A percentile compares a stretch with the other conserved stretches of the same genome.
Evolutionary conservation across 208 protist genomes (phyloP).

Genomic region (Naegleria fowleri): DNA sequence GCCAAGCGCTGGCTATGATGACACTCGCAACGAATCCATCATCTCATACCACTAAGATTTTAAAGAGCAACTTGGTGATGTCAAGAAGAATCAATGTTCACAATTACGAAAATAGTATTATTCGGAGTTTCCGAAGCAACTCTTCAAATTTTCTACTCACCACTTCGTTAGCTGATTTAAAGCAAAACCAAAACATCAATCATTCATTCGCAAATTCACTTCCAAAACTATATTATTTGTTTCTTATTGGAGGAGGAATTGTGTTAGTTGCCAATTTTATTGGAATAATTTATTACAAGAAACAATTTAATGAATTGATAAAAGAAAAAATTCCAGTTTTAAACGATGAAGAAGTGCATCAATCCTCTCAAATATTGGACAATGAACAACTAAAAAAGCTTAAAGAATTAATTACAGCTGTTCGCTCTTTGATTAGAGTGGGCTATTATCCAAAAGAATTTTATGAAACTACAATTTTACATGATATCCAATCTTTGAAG

Average conservation of each 20-base stretch:
- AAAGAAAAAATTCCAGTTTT: not conserved
- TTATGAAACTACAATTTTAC: not conserved
- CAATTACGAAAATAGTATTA: too few relatives aligned
- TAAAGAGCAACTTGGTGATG: too few relatives aligned
- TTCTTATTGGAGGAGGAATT: not conserved
- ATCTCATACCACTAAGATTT: too few relatives aligned
- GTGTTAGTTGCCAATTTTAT: not conserved
- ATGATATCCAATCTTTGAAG: not conserved
- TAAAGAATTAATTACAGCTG: not conserved
- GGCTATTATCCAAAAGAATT: not conserved
- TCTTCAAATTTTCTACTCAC: too few relatives aligned
- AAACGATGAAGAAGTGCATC: not conserved
- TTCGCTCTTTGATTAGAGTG: not conserved
- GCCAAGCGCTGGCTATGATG: too few relatives aligned
- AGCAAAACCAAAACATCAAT: not conserved
- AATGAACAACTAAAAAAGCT: not conserved
- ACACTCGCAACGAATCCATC: too few relatives aligned
- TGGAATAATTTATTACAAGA: not conserved
- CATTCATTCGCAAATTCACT: not conserved
- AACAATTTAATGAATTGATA: not conserved
- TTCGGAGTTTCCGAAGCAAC: too few relatives aligned
- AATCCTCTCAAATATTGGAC: not conserved
- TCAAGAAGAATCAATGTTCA: too few relatives aligned
- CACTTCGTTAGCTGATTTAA: not conserved
- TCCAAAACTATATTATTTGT: conserved; percentile 1